These are phyloP conservation scores for Colletotrichum nymphaeae DNA, from an alignment of 2,329 filamentous ascomycete genomes.

Conservation along the genomic window DNA sequence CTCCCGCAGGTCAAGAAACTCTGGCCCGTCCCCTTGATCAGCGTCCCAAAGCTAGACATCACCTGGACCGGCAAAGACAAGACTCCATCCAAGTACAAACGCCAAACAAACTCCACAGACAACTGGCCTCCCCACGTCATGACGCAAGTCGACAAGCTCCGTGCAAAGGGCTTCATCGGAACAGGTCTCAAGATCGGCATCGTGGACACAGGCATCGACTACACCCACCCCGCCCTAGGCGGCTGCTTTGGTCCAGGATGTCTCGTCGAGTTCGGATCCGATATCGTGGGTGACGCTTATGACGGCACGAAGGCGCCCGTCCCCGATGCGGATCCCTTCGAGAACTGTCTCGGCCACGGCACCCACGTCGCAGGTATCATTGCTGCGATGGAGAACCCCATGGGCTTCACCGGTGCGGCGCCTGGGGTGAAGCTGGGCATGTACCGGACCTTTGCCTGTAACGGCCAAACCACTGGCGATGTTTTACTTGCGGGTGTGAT, in stretches of 20 bases:
- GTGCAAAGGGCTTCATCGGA: conserved; percentile 59
- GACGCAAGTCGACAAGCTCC: conserved; percentile 66
- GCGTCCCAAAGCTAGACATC: conserved; percentile 51
- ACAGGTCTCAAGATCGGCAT: conserved; percentile 64
- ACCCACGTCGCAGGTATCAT: conserved; percentile 59
- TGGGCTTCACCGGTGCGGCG: conserved; percentile 52
- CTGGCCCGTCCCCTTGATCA: conserved; percentile 60
- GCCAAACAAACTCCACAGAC: conserved; percentile 44
- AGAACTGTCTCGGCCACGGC: conserved; percentile 53
- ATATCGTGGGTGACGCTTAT: conserved; percentile 53
- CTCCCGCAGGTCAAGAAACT: conserved; percentile 59
- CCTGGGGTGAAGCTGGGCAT: conserved; percentile 51
- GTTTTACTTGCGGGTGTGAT: conserved; percentile 52
- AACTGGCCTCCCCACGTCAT: conserved; percentile 62
- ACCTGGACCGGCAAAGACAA: conserved; percentile 51
- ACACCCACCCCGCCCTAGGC: conserved; percentile 58
- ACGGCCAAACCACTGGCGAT: conserved; percentile 46
- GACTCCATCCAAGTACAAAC: not conserved
- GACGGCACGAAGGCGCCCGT: conserved; percentile 42
- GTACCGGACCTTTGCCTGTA: conserved; percentile 52
- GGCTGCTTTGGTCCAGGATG: conserved; percentile 59
- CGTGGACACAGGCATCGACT: conserved; percentile 61
- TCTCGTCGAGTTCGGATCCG: conserved; percentile 55
- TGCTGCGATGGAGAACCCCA: conserved; percentile 50
- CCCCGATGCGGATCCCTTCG: conserved; percentile 52